These are phyloP conservation scores for Rhizopogon roseolus DNA, from an alignment of 768 basidiomycete species.

Conservation along the genomic window DNA sequence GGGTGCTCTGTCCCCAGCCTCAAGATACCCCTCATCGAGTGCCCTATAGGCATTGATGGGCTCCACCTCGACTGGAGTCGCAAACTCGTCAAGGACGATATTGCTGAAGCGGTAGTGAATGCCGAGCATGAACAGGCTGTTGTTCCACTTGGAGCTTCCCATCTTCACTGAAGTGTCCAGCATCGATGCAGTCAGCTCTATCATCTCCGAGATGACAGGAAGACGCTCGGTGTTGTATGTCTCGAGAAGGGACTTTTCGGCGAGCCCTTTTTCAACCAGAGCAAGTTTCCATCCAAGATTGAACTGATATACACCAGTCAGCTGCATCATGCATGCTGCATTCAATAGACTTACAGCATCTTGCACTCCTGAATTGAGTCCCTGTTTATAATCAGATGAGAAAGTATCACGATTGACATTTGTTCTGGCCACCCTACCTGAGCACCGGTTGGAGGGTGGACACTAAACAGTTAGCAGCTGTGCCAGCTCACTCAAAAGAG, in stretches of 20 bases:
- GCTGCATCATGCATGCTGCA: slow-evolving; percentile 4
- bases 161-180: no score
- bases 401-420: no score
- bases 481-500: background rate
- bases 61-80: slow-evolving; percentile 2
- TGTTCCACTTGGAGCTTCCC: no score
- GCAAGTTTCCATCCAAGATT: slow-evolving; percentile 26
- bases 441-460: slow-evolving; percentile 19
- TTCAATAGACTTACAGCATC: slow-evolving; percentile 17
- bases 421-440: slow-evolving; percentile 5
- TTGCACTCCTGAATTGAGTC: slow-evolving; percentile 17
- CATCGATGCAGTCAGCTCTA: no score
- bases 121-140: slow-evolving; percentile 20
- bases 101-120: slow-evolving; percentile 21
- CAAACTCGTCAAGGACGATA: slow-evolving; percentile 15
- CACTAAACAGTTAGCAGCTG: background rate
- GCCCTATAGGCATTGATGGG: slow-evolving; percentile 1
- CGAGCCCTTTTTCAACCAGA: slow-evolving; percentile 19
- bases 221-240: slow-evolving; percentile 28
- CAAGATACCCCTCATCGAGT: slow-evolving; percentile 14
- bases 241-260: slow-evolving; percentile 19
- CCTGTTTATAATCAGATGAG: background rate
- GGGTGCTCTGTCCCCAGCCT: slow-evolving; percentile 45
- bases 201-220: slow-evolving; percentile 16
- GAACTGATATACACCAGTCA: background rate